phyloP scores from a whole-genome alignment of 495 filamentous ascomycete species.

The Penicillium malachiteum region DNA sequence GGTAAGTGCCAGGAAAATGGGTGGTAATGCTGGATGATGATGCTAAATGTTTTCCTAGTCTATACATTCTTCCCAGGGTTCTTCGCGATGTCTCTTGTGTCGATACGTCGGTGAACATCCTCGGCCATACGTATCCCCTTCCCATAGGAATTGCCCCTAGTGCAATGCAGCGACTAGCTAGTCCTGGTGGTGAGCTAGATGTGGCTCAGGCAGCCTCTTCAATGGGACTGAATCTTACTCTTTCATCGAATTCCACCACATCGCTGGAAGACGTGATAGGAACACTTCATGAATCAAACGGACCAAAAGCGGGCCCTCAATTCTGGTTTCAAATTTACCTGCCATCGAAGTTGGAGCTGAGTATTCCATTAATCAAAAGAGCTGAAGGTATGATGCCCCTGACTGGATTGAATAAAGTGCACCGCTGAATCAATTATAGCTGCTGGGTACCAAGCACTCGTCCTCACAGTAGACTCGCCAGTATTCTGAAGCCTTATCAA shows the following conservation, averaged over 20 bases:
- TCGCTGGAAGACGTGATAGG: conserved; percentile 45
- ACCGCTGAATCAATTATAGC: conserved; percentile 15
- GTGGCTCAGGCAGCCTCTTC: conserved; percentile 71
- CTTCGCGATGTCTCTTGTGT: conserved; percentile 48
- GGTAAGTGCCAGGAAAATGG: not conserved
- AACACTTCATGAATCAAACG: conserved; percentile 7
- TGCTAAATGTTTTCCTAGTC: not conserved
- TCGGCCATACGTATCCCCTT: conserved; percentile 49
- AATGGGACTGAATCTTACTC: conserved; percentile 59
- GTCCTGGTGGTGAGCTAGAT: conserved; percentile 76
- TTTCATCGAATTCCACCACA: conserved; percentile 50
- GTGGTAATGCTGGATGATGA: no score
- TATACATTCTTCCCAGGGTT: conserved; percentile 37
- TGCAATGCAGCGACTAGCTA: conserved; percentile 75
- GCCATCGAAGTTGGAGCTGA: conserved; percentile 79
- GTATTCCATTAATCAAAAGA: conserved; percentile 75
- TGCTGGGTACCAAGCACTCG: conserved; percentile 83
- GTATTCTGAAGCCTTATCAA: conserved; percentile 62
- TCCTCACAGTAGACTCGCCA: conserved; percentile 92
- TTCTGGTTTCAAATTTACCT: conserved; percentile 75
- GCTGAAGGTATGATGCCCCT: conserved; percentile 56
- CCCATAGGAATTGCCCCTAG: conserved; percentile 88
- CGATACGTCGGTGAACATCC: conserved; percentile 42
- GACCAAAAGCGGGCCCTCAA: conserved; percentile 18
- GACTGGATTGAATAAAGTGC: conserved; percentile 9